Evolutionary conservation across 148 eudicot species (phyloP).

Genomic region (Heliamphora exappendiculata): DNA sequence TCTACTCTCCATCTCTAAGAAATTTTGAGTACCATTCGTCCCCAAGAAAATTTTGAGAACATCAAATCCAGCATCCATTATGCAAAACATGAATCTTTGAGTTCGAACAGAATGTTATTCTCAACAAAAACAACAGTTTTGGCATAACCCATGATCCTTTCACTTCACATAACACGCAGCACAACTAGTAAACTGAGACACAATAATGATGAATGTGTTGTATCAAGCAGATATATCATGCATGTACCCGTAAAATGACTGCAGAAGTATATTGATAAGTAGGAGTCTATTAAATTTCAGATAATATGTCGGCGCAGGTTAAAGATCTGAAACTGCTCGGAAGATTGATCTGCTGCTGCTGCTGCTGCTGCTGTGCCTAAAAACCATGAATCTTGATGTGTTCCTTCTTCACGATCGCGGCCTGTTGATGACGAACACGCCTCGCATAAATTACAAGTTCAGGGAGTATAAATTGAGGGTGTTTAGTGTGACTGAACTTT

Average conservation of each 20-base stretch:
- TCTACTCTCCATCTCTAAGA: too few species aligned
- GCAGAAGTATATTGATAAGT: neutral
- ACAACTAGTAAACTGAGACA: neutral
- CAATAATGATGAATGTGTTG: neutral
- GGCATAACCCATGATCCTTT: neutral
- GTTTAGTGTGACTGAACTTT: too few species aligned
- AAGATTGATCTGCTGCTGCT: neutral
- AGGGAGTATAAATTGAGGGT: neutral
- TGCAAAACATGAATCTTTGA: neutral
- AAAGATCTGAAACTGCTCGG: neutral
- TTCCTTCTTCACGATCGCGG: slow-evolving; percentile 17
- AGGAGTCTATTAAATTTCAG: neutral
- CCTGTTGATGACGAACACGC: neutral
- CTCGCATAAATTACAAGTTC: neutral
- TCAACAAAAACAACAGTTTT: neutral
- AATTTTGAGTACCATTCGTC: too few species aligned
- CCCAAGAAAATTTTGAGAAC: too few species aligned
- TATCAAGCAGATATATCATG: neutral
- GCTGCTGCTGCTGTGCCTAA: too few species aligned
- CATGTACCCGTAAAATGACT: neutral
- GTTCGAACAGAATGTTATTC: slow-evolving; percentile 3
- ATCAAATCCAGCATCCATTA: too few species aligned
- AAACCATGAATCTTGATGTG: slow-evolving; percentile 16
- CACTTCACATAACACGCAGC: neutral
- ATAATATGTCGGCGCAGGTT: neutral